Percentiles rank a stretch among this genome's conserved stretches.
Conservation (phyloP, 2,329 filamentous ascomycete genomes). For the Venturia carpophila region DNA sequence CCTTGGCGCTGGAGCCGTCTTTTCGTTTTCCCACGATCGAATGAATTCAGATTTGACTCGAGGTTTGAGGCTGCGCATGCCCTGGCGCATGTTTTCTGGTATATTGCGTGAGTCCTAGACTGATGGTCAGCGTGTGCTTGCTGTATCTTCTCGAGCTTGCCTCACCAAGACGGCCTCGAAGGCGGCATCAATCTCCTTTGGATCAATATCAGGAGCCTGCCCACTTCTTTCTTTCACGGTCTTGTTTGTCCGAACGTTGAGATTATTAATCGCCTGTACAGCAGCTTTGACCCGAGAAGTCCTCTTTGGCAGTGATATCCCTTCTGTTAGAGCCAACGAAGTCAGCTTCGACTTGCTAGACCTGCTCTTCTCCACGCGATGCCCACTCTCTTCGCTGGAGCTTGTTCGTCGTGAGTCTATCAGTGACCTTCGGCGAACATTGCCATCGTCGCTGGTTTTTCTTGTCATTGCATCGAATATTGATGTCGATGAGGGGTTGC, state of each 20-base stretch:
- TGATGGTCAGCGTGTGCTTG: constrained; percentile 48
- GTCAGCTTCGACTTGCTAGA: constrained; percentile 22
- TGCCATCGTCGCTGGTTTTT: constrained; percentile 29
- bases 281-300: constrained; percentile 53
- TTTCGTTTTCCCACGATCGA: constrained; percentile 44
- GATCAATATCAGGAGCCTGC: constrained; percentile 32
- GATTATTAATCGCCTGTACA: constrained; percentile 53
- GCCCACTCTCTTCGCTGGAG: constrained; percentile 4
- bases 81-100: constrained; percentile 84
- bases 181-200: constrained; percentile 51
- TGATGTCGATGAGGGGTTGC: constrained; percentile 35
- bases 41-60: constrained; percentile 94
- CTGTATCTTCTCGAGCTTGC: constrained; percentile 35
- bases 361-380: constrained; percentile 8
- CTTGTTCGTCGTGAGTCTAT: background rate
- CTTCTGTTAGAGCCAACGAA: constrained; percentile 23
- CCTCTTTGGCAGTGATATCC: constrained; percentile 30
- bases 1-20: constrained; percentile 45
- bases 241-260: constrained; percentile 35
- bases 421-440: constrained; percentile 6
- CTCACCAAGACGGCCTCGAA: constrained; percentile 55
- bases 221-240: constrained; percentile 27
- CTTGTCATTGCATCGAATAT: constrained; percentile 34
- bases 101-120: constrained; percentile 81
- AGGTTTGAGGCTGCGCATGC: constrained; percentile 83